Percentiles rank a stretch among this genome's conserved stretches.
These are phyloP conservation scores for Citrus medica DNA, from an alignment of 345 rosid species.

Conservation along the genomic window DNA sequence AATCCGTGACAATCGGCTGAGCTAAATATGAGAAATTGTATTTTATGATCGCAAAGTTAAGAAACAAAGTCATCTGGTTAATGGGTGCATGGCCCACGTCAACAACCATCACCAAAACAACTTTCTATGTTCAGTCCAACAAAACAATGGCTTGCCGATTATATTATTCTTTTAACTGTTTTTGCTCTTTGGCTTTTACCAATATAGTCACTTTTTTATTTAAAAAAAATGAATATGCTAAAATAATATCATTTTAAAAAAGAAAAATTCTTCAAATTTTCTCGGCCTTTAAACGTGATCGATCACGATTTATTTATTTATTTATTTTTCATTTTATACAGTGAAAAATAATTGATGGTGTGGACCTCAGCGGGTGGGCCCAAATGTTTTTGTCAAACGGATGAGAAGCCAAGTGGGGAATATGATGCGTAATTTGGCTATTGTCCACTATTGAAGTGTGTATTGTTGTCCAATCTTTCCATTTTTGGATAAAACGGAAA, in stretches of 20 bases:
- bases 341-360: too few relatives aligned
- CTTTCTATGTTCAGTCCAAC: background rate
- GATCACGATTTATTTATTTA: background rate
- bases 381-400: too few relatives aligned
- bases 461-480: background rate
- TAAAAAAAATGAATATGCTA: too few relatives aligned
- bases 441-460: too few relatives aligned
- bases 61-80: background rate
- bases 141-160: background rate
- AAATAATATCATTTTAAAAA: too few relatives aligned
- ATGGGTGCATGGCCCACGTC: background rate
- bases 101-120: background rate
- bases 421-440: background rate
- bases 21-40: too few relatives aligned
- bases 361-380: too few relatives aligned
- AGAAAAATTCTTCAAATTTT: too few relatives aligned
- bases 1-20: too few relatives aligned
- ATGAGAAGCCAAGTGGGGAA: background rate
- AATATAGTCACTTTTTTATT: background rate
- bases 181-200: background rate
- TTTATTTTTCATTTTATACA: too few relatives aligned
- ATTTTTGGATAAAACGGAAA: background rate
- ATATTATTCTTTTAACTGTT: background rate
- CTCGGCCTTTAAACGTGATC: background rate
- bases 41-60: too few relatives aligned